Percentiles rank a stretch among this genome's conserved stretches.
phyloP scores from a whole-genome alignment of 2,329 filamentous ascomycete species.

The Cyphellophora europaea region DNA sequence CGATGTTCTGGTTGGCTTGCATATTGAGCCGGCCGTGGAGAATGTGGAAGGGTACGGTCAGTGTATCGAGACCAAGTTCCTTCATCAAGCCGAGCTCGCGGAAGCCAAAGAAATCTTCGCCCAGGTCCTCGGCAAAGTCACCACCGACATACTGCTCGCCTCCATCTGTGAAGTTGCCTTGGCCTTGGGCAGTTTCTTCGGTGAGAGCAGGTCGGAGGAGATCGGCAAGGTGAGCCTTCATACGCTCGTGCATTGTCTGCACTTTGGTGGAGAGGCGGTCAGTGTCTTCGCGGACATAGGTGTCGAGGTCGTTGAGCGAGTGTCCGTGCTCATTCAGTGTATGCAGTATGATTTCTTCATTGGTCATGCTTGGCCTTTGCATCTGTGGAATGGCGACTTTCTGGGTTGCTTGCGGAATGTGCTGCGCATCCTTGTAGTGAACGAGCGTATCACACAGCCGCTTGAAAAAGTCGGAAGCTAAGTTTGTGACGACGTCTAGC shows the following conservation, averaged over 20 bases:
- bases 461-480: constrained; percentile 80
- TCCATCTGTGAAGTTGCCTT: constrained; percentile 86
- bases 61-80: constrained; percentile 77
- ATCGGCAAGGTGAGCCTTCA: constrained; percentile 89
- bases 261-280: constrained; percentile 75
- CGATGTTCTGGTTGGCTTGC: constrained; percentile 43
- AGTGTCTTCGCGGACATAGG: constrained; percentile 87
- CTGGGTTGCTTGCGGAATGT: constrained; percentile 41
- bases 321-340: constrained; percentile 75
- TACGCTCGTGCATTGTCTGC: constrained; percentile 77
- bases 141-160: constrained; percentile 95
- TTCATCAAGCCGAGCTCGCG: constrained; percentile 85
- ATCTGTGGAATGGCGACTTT: constrained; percentile 17
- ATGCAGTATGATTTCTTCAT: constrained; percentile 81
- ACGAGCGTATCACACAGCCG: constrained; percentile 74
- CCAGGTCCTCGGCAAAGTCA: constrained; percentile 95
- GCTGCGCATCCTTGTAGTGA: constrained; percentile 74
- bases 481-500: constrained; percentile 78
- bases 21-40: constrained; percentile 84
- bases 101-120: constrained; percentile 98
- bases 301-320: constrained; percentile 70
- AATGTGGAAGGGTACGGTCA: constrained; percentile 88
- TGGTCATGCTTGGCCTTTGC: constrained; percentile 61
- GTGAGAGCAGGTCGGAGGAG: constrained; percentile 80
- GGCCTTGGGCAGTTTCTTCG: constrained; percentile 73